These are phyloP conservation scores for Diplogelasinospora grovesii DNA, from an alignment of 495 filamentous ascomycete genomes.

Conservation along the genomic window DNA sequence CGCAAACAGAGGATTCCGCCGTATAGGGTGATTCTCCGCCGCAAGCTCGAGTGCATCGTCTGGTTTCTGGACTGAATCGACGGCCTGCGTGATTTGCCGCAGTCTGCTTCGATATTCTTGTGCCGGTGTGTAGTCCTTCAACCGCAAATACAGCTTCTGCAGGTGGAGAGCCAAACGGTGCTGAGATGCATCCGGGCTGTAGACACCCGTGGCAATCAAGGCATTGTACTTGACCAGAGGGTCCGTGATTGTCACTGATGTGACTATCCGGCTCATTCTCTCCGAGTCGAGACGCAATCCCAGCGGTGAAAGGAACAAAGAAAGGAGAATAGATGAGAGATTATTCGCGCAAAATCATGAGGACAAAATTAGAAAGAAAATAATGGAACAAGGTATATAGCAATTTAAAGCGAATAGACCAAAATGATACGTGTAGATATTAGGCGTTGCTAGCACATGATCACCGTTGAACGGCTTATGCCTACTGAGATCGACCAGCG, in stretches of 20 bases:
- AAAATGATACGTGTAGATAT: no score
- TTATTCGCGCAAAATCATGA: no score
- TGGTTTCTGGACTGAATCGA: constrained; percentile 23
- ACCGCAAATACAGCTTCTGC: constrained; percentile 57
- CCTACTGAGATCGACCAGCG: no score
- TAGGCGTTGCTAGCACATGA: no score
- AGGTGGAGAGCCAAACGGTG: constrained; percentile 61
- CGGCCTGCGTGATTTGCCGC: constrained; percentile 38
- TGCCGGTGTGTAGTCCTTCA: constrained; percentile 65
- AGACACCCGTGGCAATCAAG: constrained; percentile 51
- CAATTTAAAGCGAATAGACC: no score
- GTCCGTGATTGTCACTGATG: constrained; percentile 59
- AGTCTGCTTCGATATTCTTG: constrained; percentile 53
- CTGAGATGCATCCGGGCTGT: constrained; percentile 58
- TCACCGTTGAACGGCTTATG: no score
- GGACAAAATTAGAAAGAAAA: no score
- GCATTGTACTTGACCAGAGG: constrained; percentile 62
- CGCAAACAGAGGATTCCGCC: constrained; percentile 44
- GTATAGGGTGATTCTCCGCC: constrained; percentile 37
- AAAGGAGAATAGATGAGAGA: no score
- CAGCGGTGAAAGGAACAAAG: no score
- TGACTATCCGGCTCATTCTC: constrained; percentile 32
- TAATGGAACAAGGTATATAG: no score
- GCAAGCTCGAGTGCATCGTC: constrained; percentile 27
- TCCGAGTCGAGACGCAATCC: no score